Evolutionary conservation across 331 rosid genomes (phyloP), one percentile per base, ranked within the genome.

Genomic region (Acacia concinna): DNA sequence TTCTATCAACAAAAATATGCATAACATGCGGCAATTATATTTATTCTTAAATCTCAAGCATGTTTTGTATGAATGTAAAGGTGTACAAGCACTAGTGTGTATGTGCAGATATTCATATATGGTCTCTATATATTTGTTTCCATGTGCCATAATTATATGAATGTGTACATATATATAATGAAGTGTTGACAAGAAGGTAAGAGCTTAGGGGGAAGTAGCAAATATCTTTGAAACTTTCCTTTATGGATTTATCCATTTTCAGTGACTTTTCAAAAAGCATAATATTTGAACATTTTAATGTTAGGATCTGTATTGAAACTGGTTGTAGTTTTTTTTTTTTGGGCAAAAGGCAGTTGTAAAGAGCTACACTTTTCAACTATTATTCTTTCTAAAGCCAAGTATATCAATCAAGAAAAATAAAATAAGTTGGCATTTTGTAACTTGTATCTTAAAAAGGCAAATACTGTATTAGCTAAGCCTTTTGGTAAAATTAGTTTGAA

Each of bases 401-500:
- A 21, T 67, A 67, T 67, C 10, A 38, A 38, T 18, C 30, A 60
- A 52, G 27, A 51, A 71, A 31, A 25, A 64, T 60, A 71, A 44
- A 20, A 62, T 67, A 75, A 28, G 60, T 67, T 56, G 10, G 52
- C 44, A 15, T 73, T 67, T 62, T 67, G 71, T 41, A 68, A 38
- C 40, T 40, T 10, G n/a, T 57, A 73, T 40, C 54, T 66, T 37
- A 35, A 52, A 43, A 8, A 69, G 56, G 37, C 43, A 23, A 31
- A 30, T 1, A 44, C 43, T 72, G 49, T 49, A 60, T 49, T 68
- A 78, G 37, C 64, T 18, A 74, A n/a, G 15, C 6, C 38, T 70
- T 79, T 63, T 9, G 0, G 54, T 79, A 44, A 32, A 75, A 40
- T 40, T 64, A 34, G 44, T 76, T 43, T 6, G 49, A 79, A 72